Conservation (phyloP, 306 rosid species). For the Acacia melanoxylon region DNA sequence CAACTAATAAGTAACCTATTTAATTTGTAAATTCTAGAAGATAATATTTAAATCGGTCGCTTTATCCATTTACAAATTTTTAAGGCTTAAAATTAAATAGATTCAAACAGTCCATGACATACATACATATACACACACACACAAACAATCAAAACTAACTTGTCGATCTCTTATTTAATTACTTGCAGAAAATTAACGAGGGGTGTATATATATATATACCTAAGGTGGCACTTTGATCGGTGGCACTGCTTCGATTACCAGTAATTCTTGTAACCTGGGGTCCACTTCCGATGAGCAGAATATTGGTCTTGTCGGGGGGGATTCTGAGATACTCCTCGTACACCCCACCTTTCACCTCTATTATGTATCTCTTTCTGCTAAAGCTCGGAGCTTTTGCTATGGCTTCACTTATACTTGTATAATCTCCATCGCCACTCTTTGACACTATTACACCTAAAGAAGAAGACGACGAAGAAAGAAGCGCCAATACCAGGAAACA, state of each 20-base stretch:
- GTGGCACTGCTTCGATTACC: neutral
- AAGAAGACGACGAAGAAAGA: neutral
- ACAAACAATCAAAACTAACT: too few relatives aligned
- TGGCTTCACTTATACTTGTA: neutral
- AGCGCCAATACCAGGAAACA: neutral
- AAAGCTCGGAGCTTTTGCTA: neutral
- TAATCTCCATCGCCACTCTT: neutral
- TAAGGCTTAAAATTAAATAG: too few relatives aligned
- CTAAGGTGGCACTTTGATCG: neutral
- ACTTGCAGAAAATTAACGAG: neutral
- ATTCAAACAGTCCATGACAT: neutral
- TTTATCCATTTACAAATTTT: too few relatives aligned
- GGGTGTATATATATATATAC: neutral
- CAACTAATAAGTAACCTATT: too few relatives aligned
- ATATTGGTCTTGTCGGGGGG: neutral
- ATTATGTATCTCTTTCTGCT: neutral
- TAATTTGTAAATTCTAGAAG: too few relatives aligned
- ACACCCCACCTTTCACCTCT: neutral
- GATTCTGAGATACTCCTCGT: neutral
- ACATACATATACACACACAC: too few relatives aligned
- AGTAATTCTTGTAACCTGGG: neutral
- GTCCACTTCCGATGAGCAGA: neutral
- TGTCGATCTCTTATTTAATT: too few relatives aligned
- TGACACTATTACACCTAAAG: neutral
- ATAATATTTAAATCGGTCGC: too few relatives aligned